Base-by-base conservation (phyloP, 768 basidiomycete genomes). In the Russula lepida region DNA sequence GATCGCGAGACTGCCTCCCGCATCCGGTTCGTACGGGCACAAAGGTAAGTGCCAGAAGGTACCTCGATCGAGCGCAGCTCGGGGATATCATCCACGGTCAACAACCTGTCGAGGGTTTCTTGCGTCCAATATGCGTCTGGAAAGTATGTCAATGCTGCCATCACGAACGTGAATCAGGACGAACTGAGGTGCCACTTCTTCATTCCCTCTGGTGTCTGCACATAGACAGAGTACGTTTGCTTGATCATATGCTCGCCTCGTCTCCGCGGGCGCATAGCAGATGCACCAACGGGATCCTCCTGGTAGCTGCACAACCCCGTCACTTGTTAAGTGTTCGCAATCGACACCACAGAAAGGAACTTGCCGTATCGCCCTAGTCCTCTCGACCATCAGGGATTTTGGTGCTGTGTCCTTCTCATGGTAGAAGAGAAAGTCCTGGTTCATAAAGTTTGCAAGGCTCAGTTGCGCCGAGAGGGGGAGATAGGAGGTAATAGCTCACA, bases 101-200 rank as follows among this genome's bases (percentile, higher is more conserved):
- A 72, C 23, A 91, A 76, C 54, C 75, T 73, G 54, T 84, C 77
- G 33, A 82, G 70, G 0, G 83, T 81, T 32, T 85, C 83, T 44
- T 83, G 78, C 0, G 84, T 87, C 68, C 84, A 89, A 73, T 91
- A 91, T 9, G 89, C 89, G 67, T 89, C 88, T 91, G 66, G 11
- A 54, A 51, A 39, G 35, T 37, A 17, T 44, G 62, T 47, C 49
- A 41, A 30, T 21, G 21, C 28, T 25, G 19, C 35, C 33, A 12
- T 23, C 21, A 46, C 4, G 8, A 12, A 25, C 46, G 32, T 46
- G 51, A 53, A 53, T 7, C 7, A 30, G 25, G 17, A 66, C 73
- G 43, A 57, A 76, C 75, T 76, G 19, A 76, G 66, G 50, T 76
- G 75, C 75, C 75, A 76, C 46, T 76, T 76, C 39, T 70, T 66